Base-by-base conservation (phyloP, 2,329 filamentous ascomycete genomes). In the Fusarium anthophilum region DNA sequence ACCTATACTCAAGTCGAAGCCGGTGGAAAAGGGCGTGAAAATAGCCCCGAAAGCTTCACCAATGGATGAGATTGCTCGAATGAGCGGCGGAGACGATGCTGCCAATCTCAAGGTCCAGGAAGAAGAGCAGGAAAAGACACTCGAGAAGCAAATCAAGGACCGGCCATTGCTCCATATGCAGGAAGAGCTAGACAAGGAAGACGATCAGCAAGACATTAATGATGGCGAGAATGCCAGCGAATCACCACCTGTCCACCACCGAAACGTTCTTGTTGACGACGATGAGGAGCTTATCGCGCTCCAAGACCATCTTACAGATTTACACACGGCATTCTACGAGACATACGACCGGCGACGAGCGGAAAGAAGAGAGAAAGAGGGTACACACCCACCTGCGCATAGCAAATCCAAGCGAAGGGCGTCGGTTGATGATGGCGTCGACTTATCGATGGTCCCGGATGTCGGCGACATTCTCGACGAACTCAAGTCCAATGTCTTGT, bases 151-250 rank as follows among this genome's bases (percentile, higher is more conserved):
- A 82, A 88, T 98, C 24, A 94, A 92, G 69, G 95, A 98, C 71
- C 90, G 96, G 20, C 96, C 96, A 0, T 84, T 99, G 35, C 85
- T 97, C n/a, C 94, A 96, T 80, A 93, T 97, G 84, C 96, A 99
- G 82, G 93, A 98, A 78, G 88, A 95, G 80, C 87, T 98, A 28
- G 96, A 99, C 78, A 93, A 94, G 76, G 93, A 95, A 78, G 91
- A 94, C 45, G 79, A 81, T 55, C 73, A 78, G 24, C 76, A 81
- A 55, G 75, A 75, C 3, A 28, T 70, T 5, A 79, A 81, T 41
- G 63, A 67, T 15, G 74, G 75, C 30, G 79, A 79, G 9, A 78
- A 81, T 39, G 62, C 69, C 11, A 76, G 75, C 28, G 79, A 79
- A 9, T 56, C 79, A 22, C 51, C 81, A 1, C 76, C 81, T 15